Evolutionary conservation across 2,329 filamentous ascomycete genomes (phyloP), one percentile per base, ranked within the genome.

Genomic region (Cercospora zeae-maydis): DNA sequence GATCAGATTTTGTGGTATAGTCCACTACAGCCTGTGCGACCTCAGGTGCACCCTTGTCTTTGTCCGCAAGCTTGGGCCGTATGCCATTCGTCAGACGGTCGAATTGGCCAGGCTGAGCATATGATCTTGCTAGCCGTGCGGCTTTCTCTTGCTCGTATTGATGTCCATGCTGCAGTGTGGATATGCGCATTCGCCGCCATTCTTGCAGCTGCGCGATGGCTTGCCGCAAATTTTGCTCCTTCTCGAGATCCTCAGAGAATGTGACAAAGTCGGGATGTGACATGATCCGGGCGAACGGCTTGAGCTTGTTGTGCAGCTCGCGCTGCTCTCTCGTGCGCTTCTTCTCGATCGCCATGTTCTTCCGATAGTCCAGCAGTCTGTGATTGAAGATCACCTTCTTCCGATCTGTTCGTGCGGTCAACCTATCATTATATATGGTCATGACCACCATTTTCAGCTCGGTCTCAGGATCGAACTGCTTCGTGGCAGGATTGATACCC

Each of bases 311-410:
- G 14, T 96, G 78, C 13, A 98, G 78, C 58, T 98, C 95, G 59
- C 89, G 86, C 76, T 99, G 95, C 74, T 99, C 95, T 74, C 98
- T 98, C 0, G 92, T 96, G 34, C 93, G 86, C 78, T 93, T 96
- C 84, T 98, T 99, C 73, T 99, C 95, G 4, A 88, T 77, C 56
- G 92, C 90, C 27, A 86, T 89, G 74, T 96, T 96, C 76, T 96
- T 96, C 66, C 92, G 84, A 73, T 99, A 99, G 61, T 99, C 93
- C 3, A 99, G 82, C 30, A 99, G 82, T 64, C 90, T 90, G 77
- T 99, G 95, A 74, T 98, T 93, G 71, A 99, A 98, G 5, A 99
- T 90, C 56, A 98, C 90, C 79, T 95, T 96, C 78, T 99, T 99
- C 51, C 95, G 85, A 72, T 98, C 93, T 6, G 93, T 93, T 69